Base-by-base conservation (phyloP, 306 rosid species). In the Dryas alaskensis region DNA sequence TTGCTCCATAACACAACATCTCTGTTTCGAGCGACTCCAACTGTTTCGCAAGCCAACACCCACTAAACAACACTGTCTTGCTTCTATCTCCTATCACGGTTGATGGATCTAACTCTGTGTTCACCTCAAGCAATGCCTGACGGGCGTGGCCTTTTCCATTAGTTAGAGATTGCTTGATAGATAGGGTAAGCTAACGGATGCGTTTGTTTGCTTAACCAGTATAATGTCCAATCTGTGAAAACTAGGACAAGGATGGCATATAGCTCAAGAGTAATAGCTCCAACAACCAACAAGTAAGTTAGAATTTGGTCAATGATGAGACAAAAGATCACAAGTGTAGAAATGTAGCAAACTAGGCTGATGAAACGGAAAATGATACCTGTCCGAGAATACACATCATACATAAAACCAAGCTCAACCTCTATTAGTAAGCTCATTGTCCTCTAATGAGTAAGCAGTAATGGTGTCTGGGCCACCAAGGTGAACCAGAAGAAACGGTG, bases 151-250 rank as follows among this genome's bases (percentile, higher is more conserved):
- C 16, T 63, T 42, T 42, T 7, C 49, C 49, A 16, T 5, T 46
- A 22, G 40, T 25, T 67, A 40, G 50, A 40, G 50, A 63, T 63
- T 63, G 68, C 68, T 44, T 4, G 51, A 22, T 65, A 44, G 69
- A 44, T 16, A 3, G 27, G 22, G 10, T 10, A 10, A 44, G 51
- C 40, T 4, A 44, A 39, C 37, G 39, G 44, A 0, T 44, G 37
- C 72, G 73, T 42, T 11, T 82, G 84, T 78, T 78, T 85, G 65
- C 84, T 77, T 81, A 87, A 72, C 55, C 82, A 82, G 45, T 84
- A 58, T 14, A 85, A 80, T 39, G 92, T 91, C 93, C 93, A 85
- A 59, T 88, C 92, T 37, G 93, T 74, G 71, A 82, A 87, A 0
- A 91, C 85, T 17, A 83, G 47, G 17, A 83, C 86, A 14, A 73